Evolutionary conservation across 2,329 filamentous ascomycete genomes (phyloP).

Genomic region (Ophiocordyceps sinensis): DNA sequence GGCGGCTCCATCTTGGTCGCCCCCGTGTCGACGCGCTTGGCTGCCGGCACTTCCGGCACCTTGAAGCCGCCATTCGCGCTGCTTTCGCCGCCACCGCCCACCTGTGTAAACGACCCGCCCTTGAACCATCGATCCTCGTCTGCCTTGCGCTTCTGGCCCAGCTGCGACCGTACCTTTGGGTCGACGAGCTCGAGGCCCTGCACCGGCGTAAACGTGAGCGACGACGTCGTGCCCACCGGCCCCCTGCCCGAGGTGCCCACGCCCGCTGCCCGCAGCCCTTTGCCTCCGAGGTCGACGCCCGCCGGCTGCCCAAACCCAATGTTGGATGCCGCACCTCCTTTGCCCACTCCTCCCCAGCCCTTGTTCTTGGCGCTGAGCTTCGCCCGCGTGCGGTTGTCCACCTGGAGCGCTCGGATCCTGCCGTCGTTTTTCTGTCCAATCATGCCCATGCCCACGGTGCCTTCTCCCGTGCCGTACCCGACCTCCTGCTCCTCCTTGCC

Average conservation of each 20-base stretch:
- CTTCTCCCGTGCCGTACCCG: constrained; percentile 76
- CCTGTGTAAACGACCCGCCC: constrained; percentile 89
- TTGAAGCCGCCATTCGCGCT: constrained; percentile 55
- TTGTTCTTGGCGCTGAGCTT: constrained; percentile 93
- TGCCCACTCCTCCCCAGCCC: constrained; percentile 71
- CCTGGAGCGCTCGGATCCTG: constrained; percentile 73
- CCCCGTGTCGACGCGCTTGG: constrained; percentile 48
- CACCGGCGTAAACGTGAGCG: constrained; percentile 83
- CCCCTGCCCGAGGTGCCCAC: constrained; percentile 56
- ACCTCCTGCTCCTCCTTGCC: constrained; percentile 91
- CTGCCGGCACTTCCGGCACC: constrained; percentile 58
- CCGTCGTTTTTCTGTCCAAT: constrained; percentile 80
- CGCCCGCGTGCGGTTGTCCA: constrained; percentile 84
- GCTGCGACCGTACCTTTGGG: constrained; percentile 76
- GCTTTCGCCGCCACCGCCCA: constrained; percentile 30
- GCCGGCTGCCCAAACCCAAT: constrained; percentile 59
- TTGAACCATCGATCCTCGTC: constrained; percentile 97
- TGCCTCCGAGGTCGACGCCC: constrained; percentile 57
- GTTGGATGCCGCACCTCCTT: constrained; percentile 60
- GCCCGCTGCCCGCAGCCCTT: constrained; percentile 67
- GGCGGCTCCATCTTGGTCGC: constrained; percentile 21
- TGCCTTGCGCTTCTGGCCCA: constrained; percentile 79
- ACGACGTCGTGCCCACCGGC: constrained; percentile 61
- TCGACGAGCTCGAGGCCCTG: constrained; percentile 93
- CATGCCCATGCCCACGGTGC: constrained; percentile 85